phyloP scores from a whole-genome alignment of 2,329 filamentous ascomycete genomes.

The Colletotrichum sp. region DNA sequence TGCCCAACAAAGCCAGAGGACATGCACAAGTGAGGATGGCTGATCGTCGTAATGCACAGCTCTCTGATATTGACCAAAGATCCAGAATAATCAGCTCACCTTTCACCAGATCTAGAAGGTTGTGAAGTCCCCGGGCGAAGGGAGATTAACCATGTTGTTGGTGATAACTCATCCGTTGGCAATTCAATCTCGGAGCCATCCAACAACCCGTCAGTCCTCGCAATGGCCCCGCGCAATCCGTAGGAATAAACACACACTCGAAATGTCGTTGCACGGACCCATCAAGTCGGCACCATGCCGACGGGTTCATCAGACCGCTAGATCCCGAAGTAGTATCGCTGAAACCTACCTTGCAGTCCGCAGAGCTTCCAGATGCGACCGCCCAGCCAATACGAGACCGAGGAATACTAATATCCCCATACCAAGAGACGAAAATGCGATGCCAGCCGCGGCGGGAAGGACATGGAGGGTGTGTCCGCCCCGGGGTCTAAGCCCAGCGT shows the following conservation, averaged over 20 bases:
- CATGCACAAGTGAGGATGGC: too few relatives aligned
- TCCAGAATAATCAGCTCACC: too few relatives aligned
- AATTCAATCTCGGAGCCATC: not conserved
- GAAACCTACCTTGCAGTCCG: not conserved
- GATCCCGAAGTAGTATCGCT: not conserved
- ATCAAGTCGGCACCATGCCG: slow-evolving; percentile 2
- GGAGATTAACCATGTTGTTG: not conserved
- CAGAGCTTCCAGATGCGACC: not conserved
- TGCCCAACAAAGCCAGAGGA: too few relatives aligned
- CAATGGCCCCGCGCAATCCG: not conserved
- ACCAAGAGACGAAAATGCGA: not conserved
- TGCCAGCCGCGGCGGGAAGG: not conserved
- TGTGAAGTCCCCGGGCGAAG: not conserved
- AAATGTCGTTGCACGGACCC: slow-evolving; percentile 4
- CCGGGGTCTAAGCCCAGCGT: not conserved
- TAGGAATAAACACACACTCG: not conserved
- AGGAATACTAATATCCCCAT: not conserved
- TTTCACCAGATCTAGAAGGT: too few relatives aligned
- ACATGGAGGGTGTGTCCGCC: not conserved
- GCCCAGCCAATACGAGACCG: not conserved
- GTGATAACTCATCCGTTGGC: not conserved
- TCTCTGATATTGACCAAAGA: too few relatives aligned
- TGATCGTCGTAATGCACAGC: too few relatives aligned
- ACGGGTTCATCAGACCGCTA: not conserved
- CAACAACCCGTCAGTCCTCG: not conserved